Percentiles rank a stretch among this genome's conserved stretches.
These are phyloP conservation scores for Corymbia maculata DNA, from an alignment of 345 rosid genomes.

Conservation along the genomic window DNA sequence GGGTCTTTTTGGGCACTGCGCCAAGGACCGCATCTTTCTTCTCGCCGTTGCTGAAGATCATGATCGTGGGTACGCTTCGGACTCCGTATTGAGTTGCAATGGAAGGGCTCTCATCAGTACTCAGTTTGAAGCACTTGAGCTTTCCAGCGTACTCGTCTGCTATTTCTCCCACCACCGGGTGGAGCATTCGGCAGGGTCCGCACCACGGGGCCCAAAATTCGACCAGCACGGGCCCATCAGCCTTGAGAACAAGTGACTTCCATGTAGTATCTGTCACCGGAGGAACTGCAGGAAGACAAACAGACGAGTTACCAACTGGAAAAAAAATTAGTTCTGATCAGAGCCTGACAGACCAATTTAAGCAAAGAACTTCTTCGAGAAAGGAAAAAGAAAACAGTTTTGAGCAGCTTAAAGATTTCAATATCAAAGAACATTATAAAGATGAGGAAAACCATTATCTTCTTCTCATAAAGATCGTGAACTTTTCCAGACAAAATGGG, in stretches of 20 bases:
- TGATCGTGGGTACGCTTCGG: conserved; percentile 49
- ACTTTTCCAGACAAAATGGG: not conserved
- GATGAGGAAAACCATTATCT: not conserved
- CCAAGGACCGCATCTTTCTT: conserved; percentile 46
- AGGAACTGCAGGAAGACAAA: conserved; percentile 26
- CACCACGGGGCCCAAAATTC: conserved; percentile 69
- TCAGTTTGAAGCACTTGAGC: conserved; percentile 34
- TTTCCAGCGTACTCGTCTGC: conserved; percentile 39
- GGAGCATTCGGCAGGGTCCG: conserved; percentile 53
- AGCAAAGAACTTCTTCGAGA: not conserved
- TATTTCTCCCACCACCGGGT: conserved; percentile 40
- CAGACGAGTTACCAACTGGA: not conserved
- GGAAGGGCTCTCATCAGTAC: conserved; percentile 42
- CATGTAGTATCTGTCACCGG: conserved; percentile 37
- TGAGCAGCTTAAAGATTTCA: not conserved
- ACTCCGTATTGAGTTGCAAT: conserved; percentile 37
- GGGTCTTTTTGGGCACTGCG: conserved; percentile 37
- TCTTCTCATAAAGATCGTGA: not conserved
- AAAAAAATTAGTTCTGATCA: not conserved
- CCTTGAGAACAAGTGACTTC: conserved; percentile 42
- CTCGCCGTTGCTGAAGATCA: conserved; percentile 46
- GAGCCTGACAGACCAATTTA: not conserved
- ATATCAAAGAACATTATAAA: not conserved
- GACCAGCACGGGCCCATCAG: conserved; percentile 53
- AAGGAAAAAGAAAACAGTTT: not conserved